Evolutionary conservation across 495 filamentous ascomycete species (phyloP).

Genomic region (Opeltia flavorubescens): DNA sequence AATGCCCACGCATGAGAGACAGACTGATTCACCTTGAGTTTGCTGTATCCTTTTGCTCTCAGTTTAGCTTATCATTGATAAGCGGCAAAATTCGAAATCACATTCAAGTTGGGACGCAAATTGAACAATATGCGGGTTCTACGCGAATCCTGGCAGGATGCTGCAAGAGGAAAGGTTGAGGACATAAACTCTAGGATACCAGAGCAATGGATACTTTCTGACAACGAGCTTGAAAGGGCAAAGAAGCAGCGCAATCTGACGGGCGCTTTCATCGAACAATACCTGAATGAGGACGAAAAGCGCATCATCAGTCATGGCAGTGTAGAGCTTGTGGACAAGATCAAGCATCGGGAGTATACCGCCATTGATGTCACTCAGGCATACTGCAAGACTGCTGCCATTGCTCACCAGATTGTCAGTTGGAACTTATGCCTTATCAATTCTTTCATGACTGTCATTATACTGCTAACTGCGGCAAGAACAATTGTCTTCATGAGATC

Average conservation of each 20-base stretch:
- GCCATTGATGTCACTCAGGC: conserved; percentile 26
- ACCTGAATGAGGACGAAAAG: conserved; percentile 19
- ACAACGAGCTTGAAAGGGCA: conserved; percentile 1
- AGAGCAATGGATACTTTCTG: conserved; percentile 3
- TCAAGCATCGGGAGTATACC: conserved; percentile 19
- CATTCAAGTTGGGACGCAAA: neutral
- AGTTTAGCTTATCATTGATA: too few species aligned
- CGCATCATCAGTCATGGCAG: conserved; percentile 24
- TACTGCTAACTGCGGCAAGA: neutral
- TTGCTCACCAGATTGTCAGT: conserved; percentile 29
- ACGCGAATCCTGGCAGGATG: conserved; percentile 4
- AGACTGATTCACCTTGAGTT: too few species aligned
- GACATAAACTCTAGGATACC: conserved; percentile 5
- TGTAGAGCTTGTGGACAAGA: conserved; percentile 18
- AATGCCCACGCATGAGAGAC: too few species aligned
- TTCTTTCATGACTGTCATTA: neutral
- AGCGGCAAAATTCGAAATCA: too few species aligned
- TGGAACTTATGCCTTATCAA: neutral
- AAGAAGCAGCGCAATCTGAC: conserved; percentile 3
- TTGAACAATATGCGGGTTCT: neutral
- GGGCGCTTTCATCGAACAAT: conserved; percentile 21
- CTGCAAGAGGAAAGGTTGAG: conserved; percentile 8
- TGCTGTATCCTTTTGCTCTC: too few species aligned
- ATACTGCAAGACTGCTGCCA: conserved; percentile 29
- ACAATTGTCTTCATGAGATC: conserved; percentile 14